These are phyloP conservation scores for Coniferiporia sulphurascens DNA, from an alignment of 1,284 basidiomycete species.

Conservation along the genomic window DNA sequence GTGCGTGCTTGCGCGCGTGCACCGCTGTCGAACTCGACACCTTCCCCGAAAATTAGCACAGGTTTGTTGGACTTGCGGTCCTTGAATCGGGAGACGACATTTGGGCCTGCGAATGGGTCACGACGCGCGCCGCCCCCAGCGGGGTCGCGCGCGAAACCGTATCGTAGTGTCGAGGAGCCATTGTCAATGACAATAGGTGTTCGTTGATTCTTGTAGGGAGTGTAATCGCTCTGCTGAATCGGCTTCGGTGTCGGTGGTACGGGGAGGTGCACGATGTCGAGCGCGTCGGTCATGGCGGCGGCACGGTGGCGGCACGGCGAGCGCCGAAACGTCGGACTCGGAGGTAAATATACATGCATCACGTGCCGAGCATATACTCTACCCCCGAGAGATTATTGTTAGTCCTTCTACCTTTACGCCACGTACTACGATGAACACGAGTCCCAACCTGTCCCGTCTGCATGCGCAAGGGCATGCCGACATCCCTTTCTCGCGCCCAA, in stretches of 20 bases:
- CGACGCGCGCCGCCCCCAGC: constrained; percentile 20
- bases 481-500: constrained; percentile 57
- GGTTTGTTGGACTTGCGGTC: constrained; percentile 81
- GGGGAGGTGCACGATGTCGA: constrained; percentile 28
- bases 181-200: constrained; percentile 82
- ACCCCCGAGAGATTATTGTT: too few species aligned
- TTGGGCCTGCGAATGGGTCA: constrained; percentile 56
- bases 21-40: constrained; percentile 78
- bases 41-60: constrained; percentile 80
- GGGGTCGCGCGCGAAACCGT: constrained; percentile 64
- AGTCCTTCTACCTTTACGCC: too few species aligned
- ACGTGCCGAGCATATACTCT: too few species aligned
- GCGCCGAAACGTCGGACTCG: background rate
- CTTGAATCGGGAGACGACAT: constrained; percentile 80
- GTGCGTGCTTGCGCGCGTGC: constrained; percentile 73
- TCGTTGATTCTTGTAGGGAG: constrained; percentile 13
- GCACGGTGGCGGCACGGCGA: background rate
- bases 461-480: constrained; percentile 15
- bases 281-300: constrained; percentile 1
- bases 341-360: background rate
- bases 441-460: constrained; percentile 18
- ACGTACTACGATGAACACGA: background rate
- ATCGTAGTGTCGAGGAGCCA: constrained; percentile 82
- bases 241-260: constrained; percentile 22
- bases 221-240: constrained; percentile 6